Base-by-base conservation (phyloP, 768 basidiomycete species). In the Butyriboletus loyo region DNA sequence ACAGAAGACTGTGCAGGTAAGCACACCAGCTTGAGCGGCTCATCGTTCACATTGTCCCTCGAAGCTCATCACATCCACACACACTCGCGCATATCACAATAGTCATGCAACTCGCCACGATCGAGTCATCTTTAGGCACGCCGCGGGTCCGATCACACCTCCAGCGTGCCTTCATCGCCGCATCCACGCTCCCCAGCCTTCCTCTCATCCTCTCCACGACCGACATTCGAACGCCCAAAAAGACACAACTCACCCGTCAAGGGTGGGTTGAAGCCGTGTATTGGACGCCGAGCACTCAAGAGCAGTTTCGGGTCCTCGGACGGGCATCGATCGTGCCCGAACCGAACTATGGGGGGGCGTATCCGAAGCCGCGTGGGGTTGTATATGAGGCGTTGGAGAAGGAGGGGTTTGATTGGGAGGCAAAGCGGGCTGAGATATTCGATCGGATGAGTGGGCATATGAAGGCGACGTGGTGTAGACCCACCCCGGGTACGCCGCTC, bases 301-400 rank as follows among this genome's bases (percentile, higher is more conserved):
- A 89, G 63, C 92, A 95, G 61, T 92, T 85, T 64, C 84, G 92
- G 42, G 71, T 95, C 61, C 54, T 73, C 0, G 90, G 85, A 1
- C 67, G 66, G 14, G 81, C 79, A 21, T 75, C 73, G 63, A 56
- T 90, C 53, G 73, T 90, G 21, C 81, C 87, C 1, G 59, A 74
- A 0, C 77, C 80, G 0, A 55, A 62, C 7, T 74, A 79, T 57
- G n/a, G 46, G 38, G 64, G 61, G 13, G 11, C 55, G 7, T 57
- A 57, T 10, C 55, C 61, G 55, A 2, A 13, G 34, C 4, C 66
- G 66, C 0, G 52, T 75, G 71, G 67, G 1, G 52, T 76, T 7
- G 59, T 67, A 24, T 60, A 54, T 27, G 69, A 69, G 0, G 68
- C 69, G 38, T 65, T 82, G 38, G 65, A 62, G 13, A 55, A 58